Evolutionary conservation across 1,284 basidiomycete species (phyloP).

Genomic region (Sutorius eximius): DNA sequence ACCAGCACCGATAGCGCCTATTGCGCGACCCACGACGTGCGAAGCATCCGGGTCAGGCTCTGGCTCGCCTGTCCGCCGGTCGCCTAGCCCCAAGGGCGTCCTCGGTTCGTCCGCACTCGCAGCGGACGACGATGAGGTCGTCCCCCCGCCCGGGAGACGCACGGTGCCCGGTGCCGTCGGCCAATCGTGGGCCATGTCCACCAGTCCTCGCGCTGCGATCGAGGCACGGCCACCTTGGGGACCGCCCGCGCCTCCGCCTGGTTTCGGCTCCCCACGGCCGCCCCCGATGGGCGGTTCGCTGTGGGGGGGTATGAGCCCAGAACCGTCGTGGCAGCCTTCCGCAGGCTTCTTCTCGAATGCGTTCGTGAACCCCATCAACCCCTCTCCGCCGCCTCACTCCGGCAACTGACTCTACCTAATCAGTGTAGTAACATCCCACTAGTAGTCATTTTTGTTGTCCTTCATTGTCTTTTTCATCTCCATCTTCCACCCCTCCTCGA

Average conservation of each 20-base stretch:
- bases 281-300: slow-evolving; percentile 38
- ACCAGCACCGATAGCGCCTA: slow-evolving; percentile 34
- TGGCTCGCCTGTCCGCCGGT: slow-evolving; percentile 60
- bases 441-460: slow-evolving; percentile 9
- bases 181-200: slow-evolving; percentile 44
- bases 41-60: slow-evolving; percentile 56
- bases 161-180: slow-evolving; percentile 43
- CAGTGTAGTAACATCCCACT: slow-evolving; percentile 22
- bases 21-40: slow-evolving; percentile 47
- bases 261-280: slow-evolving; percentile 40
- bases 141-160: slow-evolving; percentile 49
- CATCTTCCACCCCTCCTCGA: neutral
- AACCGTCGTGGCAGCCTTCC: slow-evolving; percentile 50
- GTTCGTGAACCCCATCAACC: slow-evolving; percentile 48
- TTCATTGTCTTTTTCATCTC: neutral
- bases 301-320: slow-evolving; percentile 43
- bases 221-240: slow-evolving; percentile 48
- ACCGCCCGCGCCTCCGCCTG: slow-evolving; percentile 37
- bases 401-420: slow-evolving; percentile 41
- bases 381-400: slow-evolving; percentile 54
- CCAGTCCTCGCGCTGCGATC: slow-evolving; percentile 41
- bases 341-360: slow-evolving; percentile 45
- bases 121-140: slow-evolving; percentile 77
- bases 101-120: slow-evolving; percentile 74
- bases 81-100: slow-evolving; percentile 72